Evolutionary conservation across 352 stramenopile species (phyloP), one percentile per base, ranked within the genome.

Genomic region (Peronospora belbahrii): DNA sequence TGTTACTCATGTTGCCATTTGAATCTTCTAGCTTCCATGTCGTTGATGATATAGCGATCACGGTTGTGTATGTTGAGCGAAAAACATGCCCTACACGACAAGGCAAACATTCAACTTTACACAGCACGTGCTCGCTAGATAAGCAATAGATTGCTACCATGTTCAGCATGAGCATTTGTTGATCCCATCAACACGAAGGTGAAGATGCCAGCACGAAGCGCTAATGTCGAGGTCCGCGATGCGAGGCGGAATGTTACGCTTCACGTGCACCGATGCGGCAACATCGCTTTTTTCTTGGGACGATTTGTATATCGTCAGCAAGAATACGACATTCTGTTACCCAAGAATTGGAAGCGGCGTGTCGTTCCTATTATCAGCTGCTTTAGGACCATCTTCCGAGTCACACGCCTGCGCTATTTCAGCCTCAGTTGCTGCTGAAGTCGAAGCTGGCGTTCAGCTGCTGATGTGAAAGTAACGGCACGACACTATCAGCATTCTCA

Each of bases 131-230:
- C 58, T 88, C 74, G n/a, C 63, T 64, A 8, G 67, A 74, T 0
- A 88, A 38, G 7, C 67, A 83, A 48, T 78, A 70, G 27, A 88
- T 63, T 3, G 77, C 73, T 36, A 85, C 61, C 7, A 86, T 86
- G 45, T 88, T 88, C 17, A 88, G 52, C 60, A 88, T 73, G 30
- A 88, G 36, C 77, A 88, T 44, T 81, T 72, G 42, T 88, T 85
- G 22, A 60, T 74, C 8, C 77, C 77, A 38, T 85, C 74, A 2
- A 86, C 49, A 0, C 60, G 60, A 33, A 88, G 22, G 15, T 85
- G 50, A 2, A 88, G 55, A 31, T 68, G 52, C 72, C 74, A 88
- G 6, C 52, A 60, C 3, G 67, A 76, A 36, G 50, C 32, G 13
- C 48, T 18, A 34, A 47, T 33, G 39, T 76, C 45, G 18, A 48